These are phyloP conservation scores for Coniochaeta sp. DNA, from an alignment of 2,329 filamentous ascomycete species.

Conservation along the genomic window DNA sequence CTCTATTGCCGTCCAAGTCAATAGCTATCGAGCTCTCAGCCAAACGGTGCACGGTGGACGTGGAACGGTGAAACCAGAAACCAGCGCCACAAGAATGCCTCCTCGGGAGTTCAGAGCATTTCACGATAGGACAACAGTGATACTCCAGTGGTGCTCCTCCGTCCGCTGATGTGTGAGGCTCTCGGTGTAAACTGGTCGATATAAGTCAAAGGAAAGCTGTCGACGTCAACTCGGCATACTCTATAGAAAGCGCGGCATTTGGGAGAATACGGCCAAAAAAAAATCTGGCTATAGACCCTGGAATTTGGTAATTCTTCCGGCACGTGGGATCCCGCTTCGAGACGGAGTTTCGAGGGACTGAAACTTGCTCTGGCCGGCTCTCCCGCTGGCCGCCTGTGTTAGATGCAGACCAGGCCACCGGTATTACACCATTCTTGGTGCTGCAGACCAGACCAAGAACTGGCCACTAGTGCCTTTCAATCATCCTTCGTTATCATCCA, in stretches of 20 bases:
- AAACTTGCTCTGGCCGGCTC: background rate
- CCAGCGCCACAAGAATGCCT: background rate
- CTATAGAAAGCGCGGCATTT: background rate
- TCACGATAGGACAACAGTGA: background rate
- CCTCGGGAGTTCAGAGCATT: background rate
- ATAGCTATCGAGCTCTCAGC: background rate
- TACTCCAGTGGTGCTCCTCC: background rate
- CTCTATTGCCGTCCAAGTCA: too few relatives aligned
- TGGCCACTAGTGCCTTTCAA: background rate
- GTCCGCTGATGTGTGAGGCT: background rate
- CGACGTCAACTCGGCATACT: background rate
- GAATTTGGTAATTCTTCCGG: background rate
- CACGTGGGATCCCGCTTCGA: background rate
- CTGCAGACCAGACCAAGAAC: too few relatives aligned
- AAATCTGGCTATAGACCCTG: background rate
- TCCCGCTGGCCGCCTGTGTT: background rate
- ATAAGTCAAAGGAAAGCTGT: background rate
- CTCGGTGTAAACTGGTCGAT: background rate
- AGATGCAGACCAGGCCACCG: background rate
- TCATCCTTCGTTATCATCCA: background rate
- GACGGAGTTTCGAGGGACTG: background rate
- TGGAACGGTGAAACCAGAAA: background rate
- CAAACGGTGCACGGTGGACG: background rate
- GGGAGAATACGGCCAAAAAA: background rate
- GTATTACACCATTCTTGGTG: background rate